Evolutionary conservation across 495 filamentous ascomycete species (phyloP), one percentile per base, ranked within the genome.

Genomic region (Talaromyces trachyspermus): DNA sequence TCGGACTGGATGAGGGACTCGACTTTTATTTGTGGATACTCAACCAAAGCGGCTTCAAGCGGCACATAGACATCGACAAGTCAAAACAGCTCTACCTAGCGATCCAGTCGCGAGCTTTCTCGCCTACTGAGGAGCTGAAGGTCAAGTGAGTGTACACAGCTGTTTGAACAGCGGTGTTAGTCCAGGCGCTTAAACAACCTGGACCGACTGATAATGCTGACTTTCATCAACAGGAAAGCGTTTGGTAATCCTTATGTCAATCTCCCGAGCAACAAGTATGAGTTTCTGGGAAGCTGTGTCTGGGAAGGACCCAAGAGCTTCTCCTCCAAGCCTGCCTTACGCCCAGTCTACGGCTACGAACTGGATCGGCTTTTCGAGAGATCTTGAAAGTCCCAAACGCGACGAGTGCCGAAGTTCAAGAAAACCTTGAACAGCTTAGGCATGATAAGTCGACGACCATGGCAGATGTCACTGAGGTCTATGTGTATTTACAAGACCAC

Each of bases 21-120:
- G 38, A 42, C 38, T 42, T 42, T 25, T 42, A 42, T 23, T 42
- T 42, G 38, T 42, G 38, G 38, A 42, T 42, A 23, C 38, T 42
- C 38, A 22, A 42, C 22, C 38, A 42, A 20, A 23, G 7, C 2
- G 38, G 38, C 38, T 42, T 42, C 38, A 20, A 2, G 2, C 1
- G 2, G 5, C 38, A 42, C 17, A 25, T 14, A 42, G 22, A 22
- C 22, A 14, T 42, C 20, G 22, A 42, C 18, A 42, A 42, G 22
- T 42, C 38, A 23, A 42, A 23, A 42, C 17, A 11, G 3, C 38
- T 42, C 23, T 42, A 23, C 38, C 38, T 42, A 42, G 38, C 1
- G 17, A 42, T 42, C 38, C 38, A 42, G 38, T 42, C 38, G 7
- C 38, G 38, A 42, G 38, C 17, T 42, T 42, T 42, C 38, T 42